Conservation (phyloP, 768 basidiomycete species). For the Phlebiopsis gigantea region DNA sequence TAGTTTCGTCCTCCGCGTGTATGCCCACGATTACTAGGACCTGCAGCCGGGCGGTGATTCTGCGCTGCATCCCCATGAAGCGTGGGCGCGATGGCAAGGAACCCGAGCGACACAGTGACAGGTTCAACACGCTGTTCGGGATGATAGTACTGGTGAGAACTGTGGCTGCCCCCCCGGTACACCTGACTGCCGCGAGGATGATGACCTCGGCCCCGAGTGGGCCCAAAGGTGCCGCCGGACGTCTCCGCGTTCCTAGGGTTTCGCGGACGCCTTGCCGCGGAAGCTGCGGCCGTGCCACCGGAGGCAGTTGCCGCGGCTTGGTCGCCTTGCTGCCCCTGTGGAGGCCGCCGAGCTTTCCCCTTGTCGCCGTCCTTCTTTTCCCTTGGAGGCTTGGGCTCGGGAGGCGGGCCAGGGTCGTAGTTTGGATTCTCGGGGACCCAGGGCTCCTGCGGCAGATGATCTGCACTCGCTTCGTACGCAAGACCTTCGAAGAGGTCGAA, state of each 20-base stretch:
- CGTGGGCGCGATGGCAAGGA: background rate
- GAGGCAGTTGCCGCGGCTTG: background rate
- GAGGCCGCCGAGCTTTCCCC: background rate
- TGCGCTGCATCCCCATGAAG: background rate
- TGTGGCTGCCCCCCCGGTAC: background rate
- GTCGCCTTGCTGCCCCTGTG: background rate
- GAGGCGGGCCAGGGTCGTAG: slow-evolving; percentile 70
- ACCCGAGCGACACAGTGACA: background rate
- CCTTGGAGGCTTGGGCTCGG: slow-evolving; percentile 38
- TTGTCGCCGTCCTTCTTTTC: slow-evolving; percentile 9
- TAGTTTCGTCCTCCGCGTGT: background rate
- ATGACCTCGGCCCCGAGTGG: background rate
- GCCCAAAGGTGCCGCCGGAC: background rate
- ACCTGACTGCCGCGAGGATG: background rate
- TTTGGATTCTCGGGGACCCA: slow-evolving; percentile 61
- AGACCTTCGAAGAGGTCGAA: slow-evolving; percentile 49
- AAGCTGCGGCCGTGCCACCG: background rate
- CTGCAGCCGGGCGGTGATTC: background rate
- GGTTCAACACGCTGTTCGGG: background rate
- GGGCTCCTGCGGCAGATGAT: background rate
- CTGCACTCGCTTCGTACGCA: slow-evolving; percentile 35
- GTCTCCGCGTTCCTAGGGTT: background rate
- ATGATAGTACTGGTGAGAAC: background rate
- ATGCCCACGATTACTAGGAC: background rate
- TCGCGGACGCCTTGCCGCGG: background rate